Conservation (phyloP, 2,329 filamentous ascomycete genomes). For the Diaporthe sp. region DNA sequence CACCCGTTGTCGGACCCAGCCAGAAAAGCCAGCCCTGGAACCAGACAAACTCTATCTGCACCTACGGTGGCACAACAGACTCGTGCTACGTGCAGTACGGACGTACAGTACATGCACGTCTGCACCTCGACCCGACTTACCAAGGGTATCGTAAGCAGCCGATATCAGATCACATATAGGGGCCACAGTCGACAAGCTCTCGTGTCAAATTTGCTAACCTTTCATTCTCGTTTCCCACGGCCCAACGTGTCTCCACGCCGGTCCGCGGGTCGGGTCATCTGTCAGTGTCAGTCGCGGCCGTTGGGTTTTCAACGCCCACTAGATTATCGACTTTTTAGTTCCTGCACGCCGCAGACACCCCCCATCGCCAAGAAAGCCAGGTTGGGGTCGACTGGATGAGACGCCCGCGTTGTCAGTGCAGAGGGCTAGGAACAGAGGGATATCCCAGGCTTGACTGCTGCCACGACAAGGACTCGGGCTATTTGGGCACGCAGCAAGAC, state of each 20-base stretch:
- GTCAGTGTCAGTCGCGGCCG: slow-evolving; percentile 28
- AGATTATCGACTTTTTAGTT: slow-evolving; percentile 21
- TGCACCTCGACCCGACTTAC: slow-evolving; percentile 25
- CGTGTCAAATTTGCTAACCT: slow-evolving; percentile 30
- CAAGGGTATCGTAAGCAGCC: slow-evolving; percentile 31
- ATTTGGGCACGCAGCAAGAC: slow-evolving; percentile 6
- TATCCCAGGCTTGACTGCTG: slow-evolving; percentile 21
- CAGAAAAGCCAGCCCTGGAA: slow-evolving; percentile 24
- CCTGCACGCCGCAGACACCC: slow-evolving; percentile 1
- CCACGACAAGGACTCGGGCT: slow-evolving; percentile 21
- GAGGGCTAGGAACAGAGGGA: slow-evolving; percentile 31
- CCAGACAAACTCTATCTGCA: slow-evolving; percentile 29
- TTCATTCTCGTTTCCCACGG: slow-evolving; percentile 10
- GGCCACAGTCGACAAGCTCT: slow-evolving; percentile 29
- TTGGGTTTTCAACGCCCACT: slow-evolving; percentile 25
- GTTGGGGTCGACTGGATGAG: slow-evolving; percentile 27
- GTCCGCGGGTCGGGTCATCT: slow-evolving; percentile 23
- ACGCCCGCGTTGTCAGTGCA: slow-evolving; percentile 30
- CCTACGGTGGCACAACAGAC: slow-evolving; percentile 27
- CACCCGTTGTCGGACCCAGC: slow-evolving; percentile 29
- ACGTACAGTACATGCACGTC: background rate
- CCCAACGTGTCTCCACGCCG: slow-evolving; percentile 3
- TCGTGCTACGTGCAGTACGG: slow-evolving; percentile 1
- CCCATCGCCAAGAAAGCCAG: slow-evolving; percentile 19
- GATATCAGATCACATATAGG: slow-evolving; percentile 32